Conservation (phyloP, 805 yeast genomes). For the Helenozyma baotianmanensis region DNA sequence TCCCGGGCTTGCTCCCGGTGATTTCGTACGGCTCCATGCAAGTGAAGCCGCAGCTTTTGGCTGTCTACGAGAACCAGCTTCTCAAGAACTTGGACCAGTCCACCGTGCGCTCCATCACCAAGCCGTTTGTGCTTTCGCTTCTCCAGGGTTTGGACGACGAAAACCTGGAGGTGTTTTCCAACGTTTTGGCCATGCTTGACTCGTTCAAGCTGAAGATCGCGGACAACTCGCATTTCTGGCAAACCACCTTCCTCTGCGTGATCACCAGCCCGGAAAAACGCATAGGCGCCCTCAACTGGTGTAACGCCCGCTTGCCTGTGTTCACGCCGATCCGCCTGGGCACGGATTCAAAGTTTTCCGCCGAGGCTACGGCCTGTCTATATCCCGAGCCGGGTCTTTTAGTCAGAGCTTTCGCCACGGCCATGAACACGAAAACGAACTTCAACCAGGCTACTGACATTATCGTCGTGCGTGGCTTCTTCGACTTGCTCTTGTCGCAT, state of each 20-base stretch:
- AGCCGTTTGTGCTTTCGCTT: conserved; percentile 68
- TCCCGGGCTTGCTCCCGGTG: conserved; percentile 88
- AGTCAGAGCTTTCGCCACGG: conserved; percentile 66
- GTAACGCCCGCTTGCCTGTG: conserved; percentile 59
- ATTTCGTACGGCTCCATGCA: conserved; percentile 85
- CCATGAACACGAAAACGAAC: conserved; percentile 43
- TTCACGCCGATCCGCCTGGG: conserved; percentile 37
- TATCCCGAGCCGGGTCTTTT: conserved; percentile 77
- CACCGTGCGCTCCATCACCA: conserved; percentile 49
- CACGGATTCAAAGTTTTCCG: conserved; percentile 15
- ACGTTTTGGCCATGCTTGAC: conserved; percentile 58
- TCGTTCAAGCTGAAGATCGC: conserved; percentile 49
- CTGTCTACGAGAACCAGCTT: conserved; percentile 53
- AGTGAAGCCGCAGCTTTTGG: conserved; percentile 74
- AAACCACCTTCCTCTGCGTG: conserved; percentile 66
- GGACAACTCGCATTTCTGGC: conserved; percentile 84
- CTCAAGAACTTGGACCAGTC: conserved; percentile 30
- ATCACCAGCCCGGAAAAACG: conserved; percentile 76
- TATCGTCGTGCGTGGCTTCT: conserved; percentile 77
- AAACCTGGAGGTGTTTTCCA: conserved; percentile 72
- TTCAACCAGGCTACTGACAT: conserved; percentile 47
- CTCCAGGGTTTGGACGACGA: conserved; percentile 92
- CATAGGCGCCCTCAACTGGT: conserved; percentile 80
- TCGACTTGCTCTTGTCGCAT: conserved; percentile 70
- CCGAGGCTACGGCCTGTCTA: conserved; percentile 47